Base-by-base conservation (phyloP, 371 early-diverging fungal genomes). In the Fennellomyces sp. region DNA sequence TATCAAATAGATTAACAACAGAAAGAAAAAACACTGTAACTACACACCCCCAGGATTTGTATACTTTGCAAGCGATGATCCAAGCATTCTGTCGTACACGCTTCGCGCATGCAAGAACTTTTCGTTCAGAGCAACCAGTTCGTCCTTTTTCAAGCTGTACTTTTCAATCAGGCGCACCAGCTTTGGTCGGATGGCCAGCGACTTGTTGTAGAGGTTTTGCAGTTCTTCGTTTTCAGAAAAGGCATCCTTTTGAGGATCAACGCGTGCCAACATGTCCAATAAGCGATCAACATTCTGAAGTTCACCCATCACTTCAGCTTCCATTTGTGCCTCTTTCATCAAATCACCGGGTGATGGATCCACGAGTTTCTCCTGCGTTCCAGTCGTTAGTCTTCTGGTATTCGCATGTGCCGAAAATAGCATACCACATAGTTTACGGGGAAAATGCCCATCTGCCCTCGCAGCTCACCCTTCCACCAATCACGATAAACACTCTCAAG, bases 401-500 rank as follows among this genome's bases (percentile, higher is more conserved):
- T 39, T 39, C 17, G 5, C 13, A n/a, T n/a, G n/a, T n/a, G 28
- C 33, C 27, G 11, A 12, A 5, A 19, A 38, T 51, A 55, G n/a
- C 65, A 66, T 69, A 88, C 90, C 31, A 94, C 94, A 74, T 95
- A 94, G 65, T 94, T 94, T 11, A 89, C 83, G 19, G 96, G 96
- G 64, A 95, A 94, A 53, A 95, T 90, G 12, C 96, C 96, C 21
- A 84, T 80, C 29, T 79, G 78, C 28, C 91, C 91, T 36, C 79
- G 72, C 26, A 87, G 63, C 61, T 89, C 89, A 10, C 94, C 96
- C 68, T 91, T 91, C 94, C 94, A 95, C 96, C 96, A 95, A 61
- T 94, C 94, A 58, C 88, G 82, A 64, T 91, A 94, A 0, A 92
- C 90, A 42, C 88, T 90, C 33, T 94, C 94, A 61, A 90, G 67